These are phyloP conservation scores for Lipomyces sp. DNA, from an alignment of 805 yeast genomes.

Conservation along the genomic window DNA sequence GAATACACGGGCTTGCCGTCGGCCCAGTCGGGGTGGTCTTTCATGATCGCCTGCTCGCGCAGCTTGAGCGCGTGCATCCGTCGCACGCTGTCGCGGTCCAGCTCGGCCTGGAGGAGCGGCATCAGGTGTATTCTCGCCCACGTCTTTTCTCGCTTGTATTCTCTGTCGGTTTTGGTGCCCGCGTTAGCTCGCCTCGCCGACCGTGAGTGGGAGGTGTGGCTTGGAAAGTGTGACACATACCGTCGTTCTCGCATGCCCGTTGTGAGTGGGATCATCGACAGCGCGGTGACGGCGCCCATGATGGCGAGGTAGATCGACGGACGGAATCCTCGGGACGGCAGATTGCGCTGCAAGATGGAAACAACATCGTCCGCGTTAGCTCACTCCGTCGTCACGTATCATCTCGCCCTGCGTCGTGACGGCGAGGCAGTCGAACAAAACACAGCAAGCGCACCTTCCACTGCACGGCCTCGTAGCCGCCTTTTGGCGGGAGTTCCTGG, in stretches of 20 bases:
- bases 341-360: constrained; percentile 65
- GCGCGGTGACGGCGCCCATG: constrained; percentile 59
- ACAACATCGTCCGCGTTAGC: neutral
- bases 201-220: neutral
- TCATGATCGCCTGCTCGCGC: constrained; percentile 67
- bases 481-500: constrained; percentile 84
- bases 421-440: neutral
- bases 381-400: neutral
- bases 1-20: constrained; percentile 49
- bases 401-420: neutral
- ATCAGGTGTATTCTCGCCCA: constrained; percentile 73
- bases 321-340: constrained; percentile 81
- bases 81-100: constrained; percentile 73
- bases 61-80: constrained; percentile 61
- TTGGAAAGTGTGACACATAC: constrained; percentile 9
- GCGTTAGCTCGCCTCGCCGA: too few relatives aligned
- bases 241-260: constrained; percentile 68
- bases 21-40: constrained; percentile 60
- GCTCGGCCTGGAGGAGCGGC: constrained; percentile 77
- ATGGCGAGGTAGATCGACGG: constrained; percentile 69
- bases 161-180: constrained; percentile 49
- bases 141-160: constrained; percentile 66
- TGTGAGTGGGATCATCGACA: constrained; percentile 66
- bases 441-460: constrained; percentile 53
- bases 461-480: constrained; percentile 82